Evolutionary conservation across 2,329 filamentous ascomycete genomes (phyloP), one percentile per base, ranked within the genome.

Genomic region (Colletotrichum somersetense): DNA sequence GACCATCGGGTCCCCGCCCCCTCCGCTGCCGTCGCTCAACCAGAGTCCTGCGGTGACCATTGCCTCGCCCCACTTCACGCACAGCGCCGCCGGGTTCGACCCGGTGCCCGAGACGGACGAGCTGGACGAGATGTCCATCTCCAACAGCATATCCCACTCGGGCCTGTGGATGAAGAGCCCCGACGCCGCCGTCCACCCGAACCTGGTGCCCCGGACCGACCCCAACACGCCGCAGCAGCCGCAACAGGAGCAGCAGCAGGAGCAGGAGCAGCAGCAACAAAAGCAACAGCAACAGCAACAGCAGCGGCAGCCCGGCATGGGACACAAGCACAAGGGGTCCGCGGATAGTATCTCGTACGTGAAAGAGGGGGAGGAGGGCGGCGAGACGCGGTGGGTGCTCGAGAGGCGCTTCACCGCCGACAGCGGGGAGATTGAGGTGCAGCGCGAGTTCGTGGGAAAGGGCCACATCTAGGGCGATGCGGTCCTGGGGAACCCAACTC

Each of bases 291-390:
- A 20, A 8, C 44, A 46, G 44, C 18, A 46, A 7, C 18, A 46
- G 18, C 73, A 55, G 69, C 78, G 76, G 42, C 77, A 79, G 20
- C 78, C 77, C 1, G 79, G 78, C 8, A 78, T 78, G 77, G 84
- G 85, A n/a, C 88, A 89, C 74, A 81, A 84, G 18, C 83, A 88
- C 74, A 86, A 85, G 74, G 83, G 87, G 62, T 92, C 89, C 57
- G 85, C 90, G 1, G 92, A 93, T 75, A 92, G 91, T 74, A 89
- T 94, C 44, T 91, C 91, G 8, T 94, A 94, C 79, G 85, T 87
- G 2, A 87, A 87, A 72, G 90, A 92, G 56, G 85, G 88, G 57
- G 85, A 88, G 2, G 55, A 23, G 33, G 85, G 85, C 11, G 88
- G 86, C 1, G 87, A 88, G 74, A 87, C 85, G 67, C 83, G 91